Evolutionary conservation across 148 eudicot genomes (phyloP), one percentile per base, ranked within the genome.

Genomic region (Cornus kousa): DNA sequence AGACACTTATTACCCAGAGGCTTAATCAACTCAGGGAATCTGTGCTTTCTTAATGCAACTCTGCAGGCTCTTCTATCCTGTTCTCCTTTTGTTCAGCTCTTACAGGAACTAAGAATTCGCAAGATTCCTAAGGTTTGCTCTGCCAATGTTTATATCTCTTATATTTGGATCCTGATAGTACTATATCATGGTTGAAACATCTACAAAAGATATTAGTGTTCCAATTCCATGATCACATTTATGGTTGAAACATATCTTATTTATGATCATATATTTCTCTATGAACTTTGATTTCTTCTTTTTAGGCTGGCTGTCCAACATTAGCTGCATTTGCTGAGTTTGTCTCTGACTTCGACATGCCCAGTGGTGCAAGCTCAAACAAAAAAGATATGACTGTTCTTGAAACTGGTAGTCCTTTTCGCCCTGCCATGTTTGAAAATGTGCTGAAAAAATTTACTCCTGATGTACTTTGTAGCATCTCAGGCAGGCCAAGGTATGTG

Each of bases 1-100:
- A 67, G 70, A 73, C 87, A 84, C 28, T 90, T 96, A 74, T 87
- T 89, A 64, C 97, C 98, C 74, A 87, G 98, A 69, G 99, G 99
- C 48, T 87, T 96, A 84, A 85, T 93, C 85, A 96, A 96, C 84
- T 86, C 89, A 65, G 99, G 99, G 72, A 96, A 96, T 82, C 78
- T 93, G 9, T 96, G 99, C 87, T 96, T 96, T 84, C 88, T 93
- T 2, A 96, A 93, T 87, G 97, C 99, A 57, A 93, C 97, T 64
- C 80, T 93, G 76, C 99, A 96, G 83, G 97, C 99, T 77, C 94
- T 96, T 78, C 75, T 93, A 43, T 88, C 98, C 17, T 96, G 99
- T 83, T 87, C 99, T 73, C 99, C 95, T n/a, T 96, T 96, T 87
- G 85, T 96, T 77, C 83, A 87, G 72, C 92, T 96, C 46, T 80